Base-by-base conservation (phyloP, 148 eudicot species). In the Polygonum aviculare region DNA sequence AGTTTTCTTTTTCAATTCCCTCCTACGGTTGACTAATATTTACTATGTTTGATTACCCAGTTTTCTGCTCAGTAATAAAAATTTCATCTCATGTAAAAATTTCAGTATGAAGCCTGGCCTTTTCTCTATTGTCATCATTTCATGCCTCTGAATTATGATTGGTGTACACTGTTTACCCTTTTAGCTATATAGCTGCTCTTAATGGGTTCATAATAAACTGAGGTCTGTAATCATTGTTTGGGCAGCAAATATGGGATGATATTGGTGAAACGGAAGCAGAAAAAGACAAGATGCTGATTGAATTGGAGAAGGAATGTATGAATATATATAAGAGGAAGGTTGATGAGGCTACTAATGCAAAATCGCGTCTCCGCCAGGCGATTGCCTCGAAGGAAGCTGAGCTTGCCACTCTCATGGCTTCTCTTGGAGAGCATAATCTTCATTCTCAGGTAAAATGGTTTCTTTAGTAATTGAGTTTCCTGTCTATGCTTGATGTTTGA, bases 211-310 rank as follows among this genome's bases (percentile, higher is more conserved):
- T 36, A 36, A 15, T 18, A 36, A 36, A 75, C 67, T 70, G 49
- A 38, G 47, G 36, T 70, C 48, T 38, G 26, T 52, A 51, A 19
- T 74, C 78, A 2, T 63, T 51, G 12, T 80, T 52, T 55, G 75
- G 41, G 77, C 86, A 89, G 93, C 87, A 89, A 85, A 77, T 87
- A 83, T 89, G 93, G 93, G 79, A 75, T 65, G 93, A 87, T 65
- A 89, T 89, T 77, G 93, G 93, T 7, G 93, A 89, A 76, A 89
- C 54, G 72, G 87, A 87, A 62, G 82, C 82, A 41, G 90, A 89
- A 19, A 87, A 82, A 78, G 88, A 89, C 38, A 83, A 86, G 11
- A 86, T 89, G 93, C 76, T 89, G 74, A 72, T 84, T 80, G 93
- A 89, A 75, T 80, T 89, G 74, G 93, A 87, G 76, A 80, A 82